Evolutionary conservation across 208 protist genomes (phyloP), one percentile per base, ranked within the genome.

Genomic region (Leishmania mexicana): DNA sequence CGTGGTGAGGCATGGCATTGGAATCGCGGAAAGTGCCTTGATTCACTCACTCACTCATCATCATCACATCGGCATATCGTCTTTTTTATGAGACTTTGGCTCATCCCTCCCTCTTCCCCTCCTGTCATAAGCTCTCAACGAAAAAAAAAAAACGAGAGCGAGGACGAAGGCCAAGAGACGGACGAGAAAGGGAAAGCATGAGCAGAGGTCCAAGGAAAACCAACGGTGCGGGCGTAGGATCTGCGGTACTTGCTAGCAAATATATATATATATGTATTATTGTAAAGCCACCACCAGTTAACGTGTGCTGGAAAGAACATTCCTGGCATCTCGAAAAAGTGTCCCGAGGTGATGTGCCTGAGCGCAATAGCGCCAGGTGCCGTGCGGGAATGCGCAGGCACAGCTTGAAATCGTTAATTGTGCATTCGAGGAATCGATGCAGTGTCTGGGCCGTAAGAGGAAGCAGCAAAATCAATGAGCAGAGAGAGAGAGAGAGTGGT

Each of bases 121-220:
- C 42, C 21, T 28, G 70, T 51, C 28, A 13, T 53, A 74, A 31
- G 11, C 45, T 35, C 38, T 54, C 42, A 24, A 13, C 3, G 7
- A 11, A 72, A 72, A 72, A 3, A 42, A 42, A 49, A 60, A 77
- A 60, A 45, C 7, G 31, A 54, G 35, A 77, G 11, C 35, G 47
- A 60, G 28, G 47, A 2, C 54, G 21, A 51, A 74, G 45, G 21
- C 70, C 21, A 11, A 51, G 40, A 31, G 15, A 47, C 40, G 24
- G 28, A 54, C 31, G 47, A 74, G 10, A 54, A n/a, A 75, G 71
- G 49, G 24, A 62, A 54, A 45, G 31, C 19, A 45, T 21, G 45
- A 62, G 73, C 73, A 76, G 31, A 76, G n/a, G 53, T 31, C 24
- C 60, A 58, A 62, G n/a, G 31, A 31, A 19, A 62, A 76, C 19